phyloP scores from a whole-genome alignment of 352 stramenopile genomes.

The Pythium biforme region DNA sequence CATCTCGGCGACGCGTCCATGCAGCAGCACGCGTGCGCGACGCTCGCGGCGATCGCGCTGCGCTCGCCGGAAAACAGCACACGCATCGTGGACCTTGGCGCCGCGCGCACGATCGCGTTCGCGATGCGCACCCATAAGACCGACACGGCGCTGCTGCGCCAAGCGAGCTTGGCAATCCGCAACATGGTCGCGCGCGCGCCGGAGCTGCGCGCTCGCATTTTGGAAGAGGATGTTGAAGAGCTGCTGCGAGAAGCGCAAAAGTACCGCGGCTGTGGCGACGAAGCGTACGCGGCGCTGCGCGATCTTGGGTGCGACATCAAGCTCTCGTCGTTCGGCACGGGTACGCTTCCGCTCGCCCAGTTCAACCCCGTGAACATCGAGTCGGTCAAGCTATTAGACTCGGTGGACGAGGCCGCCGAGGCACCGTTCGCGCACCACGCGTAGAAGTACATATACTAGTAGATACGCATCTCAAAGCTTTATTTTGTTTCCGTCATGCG shows the following conservation, averaged over 20 bases:
- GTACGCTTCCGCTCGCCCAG: constrained; percentile 30
- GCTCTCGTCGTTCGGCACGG: constrained; percentile 54
- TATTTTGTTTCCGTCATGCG: constrained; percentile 4
- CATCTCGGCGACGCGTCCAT: constrained; percentile 52
- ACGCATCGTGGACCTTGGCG: constrained; percentile 49
- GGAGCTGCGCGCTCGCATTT: constrained; percentile 55
- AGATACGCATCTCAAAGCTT: not conserved
- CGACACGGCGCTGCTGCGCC: constrained; percentile 53
- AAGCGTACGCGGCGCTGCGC: constrained; percentile 74
- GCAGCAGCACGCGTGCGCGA: constrained; percentile 72
- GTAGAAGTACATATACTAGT: not conserved
- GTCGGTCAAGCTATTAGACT: constrained; percentile 52
- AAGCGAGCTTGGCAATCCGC: constrained; percentile 76
- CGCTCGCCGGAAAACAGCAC: constrained; percentile 66
- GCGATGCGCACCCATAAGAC: constrained; percentile 53
- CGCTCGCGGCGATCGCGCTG: constrained; percentile 66
- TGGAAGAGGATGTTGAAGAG: constrained; percentile 65
- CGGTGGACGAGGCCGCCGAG: constrained; percentile 50
- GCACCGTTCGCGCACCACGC: constrained; percentile 44
- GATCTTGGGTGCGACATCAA: constrained; percentile 74
- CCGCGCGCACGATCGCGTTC: constrained; percentile 40
- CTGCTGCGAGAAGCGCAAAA: constrained; percentile 61
- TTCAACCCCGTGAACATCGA: constrained; percentile 72
- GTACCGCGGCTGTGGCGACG: constrained; percentile 66
- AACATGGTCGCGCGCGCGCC: constrained; percentile 72